Evolutionary conservation across 176 grass and related monocot genomes (phyloP).

Genomic region (Phoenix dactylifera): DNA sequence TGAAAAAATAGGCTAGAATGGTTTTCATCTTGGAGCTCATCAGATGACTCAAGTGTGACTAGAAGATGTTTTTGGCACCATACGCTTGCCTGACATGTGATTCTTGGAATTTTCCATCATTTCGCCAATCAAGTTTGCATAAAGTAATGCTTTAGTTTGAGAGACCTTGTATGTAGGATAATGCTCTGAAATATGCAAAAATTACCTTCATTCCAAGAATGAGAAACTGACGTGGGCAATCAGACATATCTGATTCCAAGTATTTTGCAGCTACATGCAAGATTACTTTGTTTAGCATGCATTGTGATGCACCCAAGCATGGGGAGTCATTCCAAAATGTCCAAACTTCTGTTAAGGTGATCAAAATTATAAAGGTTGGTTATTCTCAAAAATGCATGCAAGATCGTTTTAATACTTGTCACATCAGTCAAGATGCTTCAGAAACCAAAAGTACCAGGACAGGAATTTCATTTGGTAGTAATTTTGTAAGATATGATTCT

Average conservation of each 20-base stretch:
- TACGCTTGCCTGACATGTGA: slow-evolving; percentile 44
- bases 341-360: slow-evolving; percentile 48
- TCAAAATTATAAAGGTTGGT: background rate
- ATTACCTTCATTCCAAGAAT: slow-evolving; percentile 61
- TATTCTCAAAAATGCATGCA: too few species aligned
- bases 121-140: slow-evolving; percentile 7
- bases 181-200: slow-evolving; percentile 9
- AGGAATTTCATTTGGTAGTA: too few species aligned
- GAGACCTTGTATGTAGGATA: background rate
- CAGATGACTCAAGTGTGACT: slow-evolving; percentile 25
- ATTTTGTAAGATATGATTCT: too few species aligned
- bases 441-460: too few species aligned
- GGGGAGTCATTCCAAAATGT: slow-evolving; percentile 66
- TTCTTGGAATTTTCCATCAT: slow-evolving; percentile 4
- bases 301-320: slow-evolving; percentile 52
- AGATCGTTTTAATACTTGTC: too few species aligned
- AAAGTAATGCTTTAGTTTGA: background rate
- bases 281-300: slow-evolving; percentile 63
- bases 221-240: slow-evolving; percentile 44
- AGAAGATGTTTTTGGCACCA: slow-evolving; percentile 72
- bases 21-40: slow-evolving; percentile 58
- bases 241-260: slow-evolving; percentile 26
- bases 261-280: slow-evolving; percentile 68
- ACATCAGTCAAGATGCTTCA: too few species aligned
- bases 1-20: slow-evolving; percentile 46